Conservation (phyloP, 208 protist species). For the Leptomonas seymouri region DNA sequence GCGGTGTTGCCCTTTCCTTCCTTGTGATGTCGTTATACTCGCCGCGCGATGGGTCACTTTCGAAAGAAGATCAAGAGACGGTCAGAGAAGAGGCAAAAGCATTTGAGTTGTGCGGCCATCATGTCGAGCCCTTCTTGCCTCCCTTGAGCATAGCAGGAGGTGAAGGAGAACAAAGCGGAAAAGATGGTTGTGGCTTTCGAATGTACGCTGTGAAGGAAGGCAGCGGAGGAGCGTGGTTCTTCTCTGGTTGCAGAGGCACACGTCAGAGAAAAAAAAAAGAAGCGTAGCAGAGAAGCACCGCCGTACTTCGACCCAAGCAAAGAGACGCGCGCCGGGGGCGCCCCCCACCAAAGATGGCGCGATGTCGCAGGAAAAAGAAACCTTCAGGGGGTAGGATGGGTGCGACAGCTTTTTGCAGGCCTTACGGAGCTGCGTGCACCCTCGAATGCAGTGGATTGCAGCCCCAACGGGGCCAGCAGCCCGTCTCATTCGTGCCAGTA, state of each 20-base stretch:
- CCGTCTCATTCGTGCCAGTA: conserved; percentile 27
- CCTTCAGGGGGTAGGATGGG: conserved; percentile 11
- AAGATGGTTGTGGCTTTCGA: too few relatives aligned
- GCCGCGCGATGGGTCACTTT: too few relatives aligned
- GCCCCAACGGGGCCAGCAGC: conserved; percentile 35
- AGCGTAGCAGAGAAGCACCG: background rate
- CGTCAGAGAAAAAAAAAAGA: conserved; percentile 7
- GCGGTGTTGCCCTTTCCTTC: background rate
- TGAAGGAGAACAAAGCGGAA: too few relatives aligned
- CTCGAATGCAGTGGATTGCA: conserved; percentile 44
- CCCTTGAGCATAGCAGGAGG: too few relatives aligned
- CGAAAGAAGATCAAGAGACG: too few relatives aligned
- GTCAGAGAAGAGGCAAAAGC: too few relatives aligned
- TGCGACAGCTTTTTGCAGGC: conserved; percentile 32
- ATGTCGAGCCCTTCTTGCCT: too few relatives aligned
- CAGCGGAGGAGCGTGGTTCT: too few relatives aligned
- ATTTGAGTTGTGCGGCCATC: too few relatives aligned
- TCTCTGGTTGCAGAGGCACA: too few relatives aligned
- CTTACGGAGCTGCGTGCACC: conserved; percentile 25
- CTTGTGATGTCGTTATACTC: background rate
- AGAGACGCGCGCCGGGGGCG: too few relatives aligned
- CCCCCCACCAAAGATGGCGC: background rate
- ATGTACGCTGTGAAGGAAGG: too few relatives aligned
- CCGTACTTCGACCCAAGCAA: background rate
- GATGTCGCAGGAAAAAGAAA: conserved; percentile 7